These are phyloP conservation scores for Letharia lupina DNA, from an alignment of 495 filamentous ascomycete species.

Conservation along the genomic window DNA sequence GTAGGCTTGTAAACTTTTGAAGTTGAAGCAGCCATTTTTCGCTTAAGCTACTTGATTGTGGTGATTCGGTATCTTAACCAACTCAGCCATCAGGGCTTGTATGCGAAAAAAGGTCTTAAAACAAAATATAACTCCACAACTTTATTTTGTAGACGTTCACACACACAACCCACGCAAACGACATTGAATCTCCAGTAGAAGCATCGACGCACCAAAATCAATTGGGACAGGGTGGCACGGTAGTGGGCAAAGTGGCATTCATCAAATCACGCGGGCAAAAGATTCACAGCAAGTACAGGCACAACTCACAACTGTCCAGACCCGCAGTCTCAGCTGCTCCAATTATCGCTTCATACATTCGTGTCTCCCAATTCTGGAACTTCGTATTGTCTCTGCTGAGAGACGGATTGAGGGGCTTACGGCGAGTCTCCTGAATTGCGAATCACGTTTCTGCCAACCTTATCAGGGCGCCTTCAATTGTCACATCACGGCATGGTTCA, in stretches of 20 bases:
- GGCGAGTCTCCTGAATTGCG: neutral
- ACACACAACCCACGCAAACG: neutral
- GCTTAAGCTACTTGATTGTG: neutral
- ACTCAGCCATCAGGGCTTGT: neutral
- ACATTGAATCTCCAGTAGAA: neutral
- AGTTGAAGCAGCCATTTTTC: constrained; percentile 1
- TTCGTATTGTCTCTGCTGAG: neutral
- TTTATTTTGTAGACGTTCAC: neutral
- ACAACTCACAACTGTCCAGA: neutral
- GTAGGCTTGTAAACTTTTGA: neutral
- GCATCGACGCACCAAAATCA: neutral
- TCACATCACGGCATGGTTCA: neutral
- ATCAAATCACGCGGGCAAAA: neutral
- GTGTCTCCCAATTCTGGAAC: neutral
- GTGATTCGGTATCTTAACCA: neutral
- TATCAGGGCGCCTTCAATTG: neutral
- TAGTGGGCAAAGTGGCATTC: neutral
- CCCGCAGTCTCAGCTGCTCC: neutral
- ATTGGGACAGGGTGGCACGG: neutral
- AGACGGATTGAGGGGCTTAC: neutral
- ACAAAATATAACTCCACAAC: neutral
- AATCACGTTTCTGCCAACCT: neutral
- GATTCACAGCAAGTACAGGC: neutral
- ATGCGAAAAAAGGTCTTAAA: neutral
- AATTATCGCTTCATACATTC: neutral